Conservation (phyloP, 176 grass and related monocot species). For the Oryza nivara region DNA sequence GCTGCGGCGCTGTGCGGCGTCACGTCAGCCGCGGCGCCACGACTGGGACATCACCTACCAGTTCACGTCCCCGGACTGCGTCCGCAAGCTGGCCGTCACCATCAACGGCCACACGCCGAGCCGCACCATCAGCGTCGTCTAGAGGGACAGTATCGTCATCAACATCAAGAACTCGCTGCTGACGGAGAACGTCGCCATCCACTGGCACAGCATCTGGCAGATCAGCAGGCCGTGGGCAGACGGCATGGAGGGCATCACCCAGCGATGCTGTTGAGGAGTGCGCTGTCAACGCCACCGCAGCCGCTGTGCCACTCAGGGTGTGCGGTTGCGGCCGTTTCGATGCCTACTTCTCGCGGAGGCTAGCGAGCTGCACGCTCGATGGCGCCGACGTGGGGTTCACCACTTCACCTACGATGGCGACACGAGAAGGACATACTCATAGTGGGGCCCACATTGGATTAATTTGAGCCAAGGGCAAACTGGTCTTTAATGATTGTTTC, state of each 20-base stretch:
- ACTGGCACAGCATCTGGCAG: slow-evolving; percentile 90
- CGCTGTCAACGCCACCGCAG: background rate
- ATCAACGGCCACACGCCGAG: slow-evolving; percentile 72
- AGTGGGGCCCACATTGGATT: no score
- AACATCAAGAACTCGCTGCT: slow-evolving; percentile 61
- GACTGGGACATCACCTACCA: slow-evolving; percentile 77
- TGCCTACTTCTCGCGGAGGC: slow-evolving; percentile 63
- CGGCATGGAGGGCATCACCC: slow-evolving; percentile 77
- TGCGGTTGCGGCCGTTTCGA: slow-evolving; percentile 74
- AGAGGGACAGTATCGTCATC: slow-evolving; percentile 70
- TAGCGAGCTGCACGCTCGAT: slow-evolving; percentile 55
- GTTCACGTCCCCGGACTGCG: slow-evolving; percentile 66
- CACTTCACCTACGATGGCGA: slow-evolving; percentile 31
- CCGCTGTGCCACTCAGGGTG: slow-evolving; percentile 42
- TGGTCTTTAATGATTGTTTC: no score
- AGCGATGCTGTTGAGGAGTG: slow-evolving; percentile 75
- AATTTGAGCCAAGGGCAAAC: no score
- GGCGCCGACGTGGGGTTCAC: slow-evolving; percentile 46
- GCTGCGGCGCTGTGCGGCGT: background rate
- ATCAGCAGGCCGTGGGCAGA: slow-evolving; percentile 77
- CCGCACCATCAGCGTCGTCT: slow-evolving; percentile 60
- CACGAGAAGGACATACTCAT: slow-evolving; percentile 9
- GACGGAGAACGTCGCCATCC: slow-evolving; percentile 85
- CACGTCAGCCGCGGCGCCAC: slow-evolving; percentile 36
- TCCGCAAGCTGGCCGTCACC: slow-evolving; percentile 67